phyloP scores from a whole-genome alignment of 2,329 filamentous ascomycete species.

The Neurospora sp. region DNA sequence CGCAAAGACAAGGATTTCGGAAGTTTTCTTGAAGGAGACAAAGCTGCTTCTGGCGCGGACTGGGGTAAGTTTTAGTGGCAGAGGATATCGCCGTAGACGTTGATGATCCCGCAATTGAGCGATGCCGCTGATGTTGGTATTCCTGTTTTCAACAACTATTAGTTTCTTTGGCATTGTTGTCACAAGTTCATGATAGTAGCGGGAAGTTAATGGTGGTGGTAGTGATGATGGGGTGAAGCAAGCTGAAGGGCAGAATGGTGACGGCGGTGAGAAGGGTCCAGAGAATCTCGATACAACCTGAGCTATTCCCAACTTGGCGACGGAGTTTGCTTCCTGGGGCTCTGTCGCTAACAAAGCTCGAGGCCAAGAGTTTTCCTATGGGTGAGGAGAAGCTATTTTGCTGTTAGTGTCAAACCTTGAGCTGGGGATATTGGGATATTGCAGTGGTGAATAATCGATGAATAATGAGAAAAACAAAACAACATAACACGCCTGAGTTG shows the following conservation, averaged over 20 bases:
- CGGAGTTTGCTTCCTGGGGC: background rate
- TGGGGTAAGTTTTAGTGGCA: constrained; percentile 1
- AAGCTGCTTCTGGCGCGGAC: constrained; percentile 25
- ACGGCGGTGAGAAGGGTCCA: background rate
- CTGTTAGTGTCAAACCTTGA: background rate
- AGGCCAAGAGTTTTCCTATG: background rate
- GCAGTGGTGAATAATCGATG: background rate
- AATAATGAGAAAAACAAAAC: background rate
- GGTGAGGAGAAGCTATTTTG: background rate
- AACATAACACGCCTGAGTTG: background rate
- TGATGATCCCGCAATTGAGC: background rate
- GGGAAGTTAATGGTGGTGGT: background rate
- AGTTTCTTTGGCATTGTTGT: background rate
- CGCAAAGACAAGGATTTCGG: constrained; percentile 20
- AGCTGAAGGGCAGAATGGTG: background rate
- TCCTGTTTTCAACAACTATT: background rate
- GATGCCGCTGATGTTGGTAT: background rate
- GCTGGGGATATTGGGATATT: background rate
- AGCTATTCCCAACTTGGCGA: background rate
- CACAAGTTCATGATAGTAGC: background rate
- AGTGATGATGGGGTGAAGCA: background rate
- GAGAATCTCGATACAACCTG: background rate
- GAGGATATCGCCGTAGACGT: background rate
- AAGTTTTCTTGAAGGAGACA: constrained; percentile 26
- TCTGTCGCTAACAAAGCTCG: background rate